Evolutionary conservation across 805 yeast genomes (phyloP).

Genomic region (Sugiyamaella americana): DNA sequence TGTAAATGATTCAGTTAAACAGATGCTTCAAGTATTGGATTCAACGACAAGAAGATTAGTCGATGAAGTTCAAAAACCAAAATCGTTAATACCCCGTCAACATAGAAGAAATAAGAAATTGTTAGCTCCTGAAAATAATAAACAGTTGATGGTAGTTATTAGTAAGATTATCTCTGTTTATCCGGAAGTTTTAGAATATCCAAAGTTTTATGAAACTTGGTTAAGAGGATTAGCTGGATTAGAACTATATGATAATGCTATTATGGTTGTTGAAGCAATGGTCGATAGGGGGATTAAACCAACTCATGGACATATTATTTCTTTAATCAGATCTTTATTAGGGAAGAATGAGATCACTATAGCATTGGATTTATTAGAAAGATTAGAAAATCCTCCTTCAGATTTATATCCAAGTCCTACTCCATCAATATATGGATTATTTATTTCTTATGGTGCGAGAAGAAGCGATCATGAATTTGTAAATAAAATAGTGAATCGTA

Average conservation of each 20-base stretch:
- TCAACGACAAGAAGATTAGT: slow-evolving; percentile 14
- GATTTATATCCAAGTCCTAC: slow-evolving; percentile 11
- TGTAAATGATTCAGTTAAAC: slow-evolving; percentile 11
- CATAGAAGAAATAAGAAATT: not conserved
- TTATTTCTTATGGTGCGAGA: slow-evolving; percentile 19
- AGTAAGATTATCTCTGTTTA: slow-evolving; percentile 14
- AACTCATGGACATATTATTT: slow-evolving; percentile 9
- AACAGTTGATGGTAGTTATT: slow-evolving; percentile 9
- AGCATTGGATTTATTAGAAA: slow-evolving; percentile 12
- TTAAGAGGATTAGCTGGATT: slow-evolving; percentile 20
- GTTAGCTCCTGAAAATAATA: slow-evolving; percentile 2
- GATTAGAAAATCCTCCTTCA: slow-evolving; percentile 10
- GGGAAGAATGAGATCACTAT: slow-evolving; percentile 9
- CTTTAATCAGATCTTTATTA: slow-evolving; percentile 18
- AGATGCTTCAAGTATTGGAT: slow-evolving; percentile 16
- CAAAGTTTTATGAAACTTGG: slow-evolving; percentile 22
- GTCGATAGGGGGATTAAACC: slow-evolving; percentile 12
- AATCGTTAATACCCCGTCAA: not conserved
- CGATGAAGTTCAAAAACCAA: slow-evolving; percentile 3
- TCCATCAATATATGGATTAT: slow-evolving; percentile 15
- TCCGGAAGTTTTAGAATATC: slow-evolving; percentile 19
- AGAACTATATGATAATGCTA: slow-evolving; percentile 17
- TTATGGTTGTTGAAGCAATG: slow-evolving; percentile 22
- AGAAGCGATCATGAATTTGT: slow-evolving; percentile 12
- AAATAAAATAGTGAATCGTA: slow-evolving; percentile 11